Evolutionary conservation across 805 yeast genomes (phyloP), one percentile per base, ranked within the genome.

Genomic region (Metschnikowia lachancei): DNA sequence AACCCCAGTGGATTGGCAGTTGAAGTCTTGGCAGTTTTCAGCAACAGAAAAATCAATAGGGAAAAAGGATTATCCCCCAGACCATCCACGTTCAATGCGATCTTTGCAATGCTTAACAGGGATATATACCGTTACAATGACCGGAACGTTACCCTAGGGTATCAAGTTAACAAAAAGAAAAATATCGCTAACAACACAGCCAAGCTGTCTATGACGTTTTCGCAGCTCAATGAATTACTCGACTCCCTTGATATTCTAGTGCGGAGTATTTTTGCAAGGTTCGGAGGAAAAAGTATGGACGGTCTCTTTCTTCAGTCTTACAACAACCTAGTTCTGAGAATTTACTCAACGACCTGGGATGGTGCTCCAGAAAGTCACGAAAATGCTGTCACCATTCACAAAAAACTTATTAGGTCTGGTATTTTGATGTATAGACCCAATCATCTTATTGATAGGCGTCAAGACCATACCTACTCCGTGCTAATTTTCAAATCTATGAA

Each of bases 81-180:
- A 36, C 56, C 54, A 39, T 60, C 62, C 28, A 66, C 70, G 0
- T 56, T 62, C 34, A 65, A 64, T 43, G 62, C 58, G 4, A 50
- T 64, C 5, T 67, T 66, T 45, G 55, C 70, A 11, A 54, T 61
- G 41, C 59, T 66, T 39, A 54, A 57, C 46, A 57, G 60, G 19
- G 65, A 64, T 43, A 38, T 69, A 16, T 61, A 64, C 46, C 58
- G 62, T 43, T 57, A 50, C 51, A 59, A 60, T 37, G 67, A 67
- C 49, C 54, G 46, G 45, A 66, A 67, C 47, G 57, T 53, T 38
- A 63, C 65, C 29, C 31, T 37, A 18, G 50, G 54, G 17, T 36
- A 50, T 5, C 41, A 48, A 19, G 51, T 36, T 13, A 58, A 50
- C 43, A 43, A 47, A 10, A 30, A 31, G 30, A 35, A 18, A 14